Base-by-base conservation (phyloP, 768 basidiomycete species). In the Agaricus sinodeliciosus region DNA sequence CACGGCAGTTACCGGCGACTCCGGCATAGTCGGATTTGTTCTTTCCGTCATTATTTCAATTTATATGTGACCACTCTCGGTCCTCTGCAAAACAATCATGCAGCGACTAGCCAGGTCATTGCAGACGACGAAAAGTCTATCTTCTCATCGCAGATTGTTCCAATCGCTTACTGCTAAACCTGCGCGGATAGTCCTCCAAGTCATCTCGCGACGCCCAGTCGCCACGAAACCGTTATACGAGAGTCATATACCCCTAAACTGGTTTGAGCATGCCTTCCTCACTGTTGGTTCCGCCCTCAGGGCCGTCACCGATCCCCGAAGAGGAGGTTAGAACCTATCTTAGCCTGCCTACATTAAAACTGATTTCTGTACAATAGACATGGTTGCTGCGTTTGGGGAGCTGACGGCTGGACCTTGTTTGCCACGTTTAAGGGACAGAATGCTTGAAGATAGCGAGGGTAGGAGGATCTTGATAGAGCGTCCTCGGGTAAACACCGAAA, bases 381-480 rank as follows among this genome's bases (percentile, higher is more conserved):
- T 99, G 86, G 80, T 98, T 39, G 94, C 96, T 9, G 88, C 91
- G 4, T 77, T 97, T 8, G 92, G 91, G 19, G 96, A 97, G 69
- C 92, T 92, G 1, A 94, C 95, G 0, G 89, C 93, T 5, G 86
- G 89, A 2, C 76, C 81, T 0, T 82, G 84, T 49, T 75, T 98
- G 39, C 84, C 89, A 5, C 74, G 77, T 43, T 70, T 96, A 44
- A 82, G 90, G 28, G 85, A 90, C 57, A 64, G 65, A 34, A 91
- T 97, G 88, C 78, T 89, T 2, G 75, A 76, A 31, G 84, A 85
- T 60, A 67, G 81, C 2, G 93, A 96, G 69, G 96, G 95, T 4
- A 78, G 94, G 19, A 74, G 75, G 56, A 86, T 99, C 42, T 74
- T 98, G 51, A 85, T 82, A 62, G 83, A 94, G 43, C 73, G 92